phyloP scores from a whole-genome alignment of 2,329 filamentous ascomycete genomes.

The Leptographium radiaticola region DNA sequence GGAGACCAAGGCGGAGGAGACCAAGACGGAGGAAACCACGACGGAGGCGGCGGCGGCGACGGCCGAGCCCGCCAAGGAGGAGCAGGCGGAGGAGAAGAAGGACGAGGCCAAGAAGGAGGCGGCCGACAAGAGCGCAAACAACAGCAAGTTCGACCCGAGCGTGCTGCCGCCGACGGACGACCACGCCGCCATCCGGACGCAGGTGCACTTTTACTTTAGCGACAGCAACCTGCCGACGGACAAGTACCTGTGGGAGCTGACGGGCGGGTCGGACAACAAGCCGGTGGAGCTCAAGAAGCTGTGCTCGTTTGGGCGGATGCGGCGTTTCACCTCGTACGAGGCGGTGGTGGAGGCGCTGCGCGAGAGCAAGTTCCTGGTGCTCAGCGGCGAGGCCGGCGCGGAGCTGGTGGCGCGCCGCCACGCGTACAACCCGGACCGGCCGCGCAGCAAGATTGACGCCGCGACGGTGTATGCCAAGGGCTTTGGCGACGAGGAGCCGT shows the following conservation, averaged over 20 bases:
- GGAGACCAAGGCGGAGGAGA: constrained; percentile 15
- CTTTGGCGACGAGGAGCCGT: constrained; percentile 72
- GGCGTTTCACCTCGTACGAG: constrained; percentile 77
- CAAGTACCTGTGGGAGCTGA: constrained; percentile 70
- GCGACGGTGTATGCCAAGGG: constrained; percentile 86
- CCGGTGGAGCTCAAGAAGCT: constrained; percentile 67
- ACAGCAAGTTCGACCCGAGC: constrained; percentile 60
- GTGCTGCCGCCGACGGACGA: constrained; percentile 59
- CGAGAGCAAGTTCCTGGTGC: constrained; percentile 57
- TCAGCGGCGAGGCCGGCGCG: constrained; percentile 60
- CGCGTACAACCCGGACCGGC: constrained; percentile 46
- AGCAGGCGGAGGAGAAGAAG: constrained; percentile 15
- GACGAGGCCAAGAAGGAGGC: constrained; percentile 12
- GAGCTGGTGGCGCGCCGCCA: constrained; percentile 67
- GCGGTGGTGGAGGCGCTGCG: constrained; percentile 74
- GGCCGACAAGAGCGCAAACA: constrained; percentile 26
- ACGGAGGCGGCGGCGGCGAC: constrained; percentile 21
- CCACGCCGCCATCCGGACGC: constrained; percentile 67
- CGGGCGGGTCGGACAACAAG: constrained; percentile 69
- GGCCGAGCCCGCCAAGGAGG: constrained; percentile 14
- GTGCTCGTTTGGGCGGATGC: constrained; percentile 90
- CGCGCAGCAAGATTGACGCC: constrained; percentile 52
- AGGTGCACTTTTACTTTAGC: constrained; percentile 95
- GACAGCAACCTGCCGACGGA: constrained; percentile 83
- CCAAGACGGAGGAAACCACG: constrained; percentile 6